Base-by-base conservation (phyloP, 352 stramenopile species). In the Salisapilia sapeloensis region DNA sequence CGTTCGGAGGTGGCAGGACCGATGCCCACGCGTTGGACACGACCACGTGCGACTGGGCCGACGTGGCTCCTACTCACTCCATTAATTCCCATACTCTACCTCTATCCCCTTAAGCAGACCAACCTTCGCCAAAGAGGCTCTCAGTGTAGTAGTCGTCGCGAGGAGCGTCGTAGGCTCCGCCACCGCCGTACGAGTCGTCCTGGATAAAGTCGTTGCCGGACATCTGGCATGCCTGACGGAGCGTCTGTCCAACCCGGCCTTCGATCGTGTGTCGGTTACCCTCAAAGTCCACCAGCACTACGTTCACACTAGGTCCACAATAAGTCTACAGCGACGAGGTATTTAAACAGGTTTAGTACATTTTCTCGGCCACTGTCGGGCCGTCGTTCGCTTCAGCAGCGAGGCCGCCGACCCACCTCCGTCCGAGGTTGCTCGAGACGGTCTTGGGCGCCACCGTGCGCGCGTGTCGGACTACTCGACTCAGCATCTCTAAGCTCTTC, bases 1-100 rank as follows among this genome's bases (percentile, higher is more conserved):
- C 33, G 44, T 85, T 82, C 12, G 71, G 50, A 34, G 51, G 22
- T 19, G 60, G 66, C 19, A 92, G 50, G 58, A 83, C 84, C 43
- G 37, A n/a, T 37, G 86, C 57, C 77, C 77, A 92, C 50, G 89
- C 74, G 57, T 92, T 86, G 34, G 77, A 71, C 33, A 92, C 53
- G 29, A 92, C 64, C 5, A 92, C 71, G 50, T 92, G 77, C 40
- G 77, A 92, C 50, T 82, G 72, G 15, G 74, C 63, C 24, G 74
- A 90, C 36, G 59, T 53, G 9, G 70, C 55, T 35, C 76, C 48
- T 58, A 13, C 2, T 6, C 11, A 17, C 26, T 14, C 19, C 19
- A 31, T 3, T 3, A 6, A 19, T 6, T 19, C 14, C 26, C 19
- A 6, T 6, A 19, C 3, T 19, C 24, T n/a, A n/a, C n/a, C n/a